Evolutionary conservation across 305 asterid genomes (phyloP).

Genomic region (Fraxinus floribunda): DNA sequence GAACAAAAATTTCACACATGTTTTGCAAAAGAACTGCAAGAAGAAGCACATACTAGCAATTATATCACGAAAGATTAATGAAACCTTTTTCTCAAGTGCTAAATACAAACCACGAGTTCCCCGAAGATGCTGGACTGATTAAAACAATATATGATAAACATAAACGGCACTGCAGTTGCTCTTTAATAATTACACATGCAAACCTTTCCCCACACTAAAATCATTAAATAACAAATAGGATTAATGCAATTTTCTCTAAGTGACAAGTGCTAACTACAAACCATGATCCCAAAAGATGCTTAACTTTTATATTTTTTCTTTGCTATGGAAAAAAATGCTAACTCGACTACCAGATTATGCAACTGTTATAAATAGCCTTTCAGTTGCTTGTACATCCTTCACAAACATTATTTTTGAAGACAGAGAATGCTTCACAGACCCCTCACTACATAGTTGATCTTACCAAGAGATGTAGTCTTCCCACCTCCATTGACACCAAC

Average conservation of each 20-base stretch:
- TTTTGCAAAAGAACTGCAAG: conserved; percentile 4
- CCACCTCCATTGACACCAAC: conserved; percentile 99
- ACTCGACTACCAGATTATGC: background rate
- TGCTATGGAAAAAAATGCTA: background rate
- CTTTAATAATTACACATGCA: background rate
- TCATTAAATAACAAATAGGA: conserved; percentile 3
- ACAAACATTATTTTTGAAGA: background rate
- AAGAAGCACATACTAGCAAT: background rate
- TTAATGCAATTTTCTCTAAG: background rate
- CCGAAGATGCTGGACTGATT: background rate
- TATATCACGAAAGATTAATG: background rate
- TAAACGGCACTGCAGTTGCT: background rate
- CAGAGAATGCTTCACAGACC: background rate
- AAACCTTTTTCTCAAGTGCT: background rate
- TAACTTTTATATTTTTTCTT: background rate
- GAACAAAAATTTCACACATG: background rate
- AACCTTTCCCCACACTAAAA: background rate
- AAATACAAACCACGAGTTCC: conserved; percentile 4
- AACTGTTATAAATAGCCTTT: conserved; percentile 10
- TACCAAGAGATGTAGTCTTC: conserved; percentile 95
- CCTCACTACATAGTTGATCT: conserved; percentile 23
- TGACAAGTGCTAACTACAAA: background rate
- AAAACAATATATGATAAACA: conserved; percentile 5
- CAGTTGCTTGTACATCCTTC: background rate
- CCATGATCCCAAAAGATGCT: conserved; percentile 4